Evolutionary conservation across 805 yeast genomes (phyloP).

Genomic region (Candida methanosorbosa): DNA sequence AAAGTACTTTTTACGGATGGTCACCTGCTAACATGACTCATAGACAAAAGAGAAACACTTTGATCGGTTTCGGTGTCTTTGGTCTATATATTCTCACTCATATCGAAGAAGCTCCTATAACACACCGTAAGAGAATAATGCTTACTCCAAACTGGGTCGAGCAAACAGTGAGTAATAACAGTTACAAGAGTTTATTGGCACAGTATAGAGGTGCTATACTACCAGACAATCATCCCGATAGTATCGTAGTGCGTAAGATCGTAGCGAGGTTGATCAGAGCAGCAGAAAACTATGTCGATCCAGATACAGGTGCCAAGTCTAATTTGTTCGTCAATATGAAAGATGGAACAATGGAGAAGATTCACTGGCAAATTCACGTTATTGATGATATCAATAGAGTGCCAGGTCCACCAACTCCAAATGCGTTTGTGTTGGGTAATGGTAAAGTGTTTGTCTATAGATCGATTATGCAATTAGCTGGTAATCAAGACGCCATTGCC

Average conservation of each 20-base stretch:
- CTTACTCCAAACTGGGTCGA: constrained; percentile 66
- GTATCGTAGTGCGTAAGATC: constrained; percentile 45
- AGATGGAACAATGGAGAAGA: constrained; percentile 16
- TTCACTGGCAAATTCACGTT: constrained; percentile 76
- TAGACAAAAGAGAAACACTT: background rate
- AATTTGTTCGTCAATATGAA: constrained; percentile 18
- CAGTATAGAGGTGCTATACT: constrained; percentile 47
- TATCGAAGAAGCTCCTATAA: constrained; percentile 74
- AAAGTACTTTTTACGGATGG: constrained; percentile 1
- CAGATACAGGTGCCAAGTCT: constrained; percentile 18
- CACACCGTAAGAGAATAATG: constrained; percentile 63
- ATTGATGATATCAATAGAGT: constrained; percentile 49
- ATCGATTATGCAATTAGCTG: constrained; percentile 68
- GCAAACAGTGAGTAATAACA: constrained; percentile 46
- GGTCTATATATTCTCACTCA: constrained; percentile 38
- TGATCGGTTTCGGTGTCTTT: constrained; percentile 23
- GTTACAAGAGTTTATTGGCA: constrained; percentile 50
- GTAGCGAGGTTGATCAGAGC: constrained; percentile 58
- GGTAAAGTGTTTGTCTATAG: constrained; percentile 91
- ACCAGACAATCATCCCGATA: constrained; percentile 55
- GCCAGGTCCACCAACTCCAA: constrained; percentile 67
- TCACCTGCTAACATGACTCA: background rate
- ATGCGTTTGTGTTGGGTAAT: constrained; percentile 93
- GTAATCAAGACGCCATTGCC: constrained; percentile 87
- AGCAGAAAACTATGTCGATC: constrained; percentile 34